Evolutionary conservation across 441 rosid species (phyloP), one percentile per base, ranked within the genome.

Genomic region (Populus hybrid): DNA sequence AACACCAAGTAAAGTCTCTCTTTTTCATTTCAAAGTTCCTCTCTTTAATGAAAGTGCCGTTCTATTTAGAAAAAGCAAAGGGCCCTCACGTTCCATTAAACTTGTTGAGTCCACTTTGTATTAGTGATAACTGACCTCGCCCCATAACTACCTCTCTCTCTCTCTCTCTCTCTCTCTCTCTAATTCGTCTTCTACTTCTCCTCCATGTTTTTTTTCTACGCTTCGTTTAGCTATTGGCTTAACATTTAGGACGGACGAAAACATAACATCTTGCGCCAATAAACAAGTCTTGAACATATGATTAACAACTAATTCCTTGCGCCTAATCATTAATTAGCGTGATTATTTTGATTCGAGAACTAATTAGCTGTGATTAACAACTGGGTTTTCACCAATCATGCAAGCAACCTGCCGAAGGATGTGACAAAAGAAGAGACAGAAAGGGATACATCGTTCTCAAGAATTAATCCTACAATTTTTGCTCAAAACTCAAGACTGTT

Each of bases 91-190:
- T 23, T 4, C 69, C 73, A 74, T 70, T 73, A 71, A 69, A 72
- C 72, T 63, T 30, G 30, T 68, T 65, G 8, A 70, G 70, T 34
- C 64, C 84, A 82, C 80, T 73, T 30, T 38, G 11, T 3, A 66
- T 20, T 65, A 82, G 78, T 82, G 85, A 69, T 40, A 64, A 81
- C 73, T 84, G 86, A 88, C 76, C 82, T 86, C 90, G 80, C 77
- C 71, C 73, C 83, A 84, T 42, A 12, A 12, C 16, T 11, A 74
- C 75, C 72, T 75, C 73, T 5, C 34, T 5, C 6, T 26, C 28
- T 26, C 28, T 26, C 32, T 3, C 30, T 28, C 30, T 28, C 3
- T 30, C 32, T 4, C 34, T 5, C 34, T 76, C 70, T 81, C 66
- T 70, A 74, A 54, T 76, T 63, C n/a, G 9, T 82, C 69, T 81